A percentile compares a stretch with the other conserved stretches of the same genome.
These are phyloP conservation scores for Calonectria pauciramosa DNA, from an alignment of 2,329 filamentous ascomycete genomes.

Conservation along the genomic window DNA sequence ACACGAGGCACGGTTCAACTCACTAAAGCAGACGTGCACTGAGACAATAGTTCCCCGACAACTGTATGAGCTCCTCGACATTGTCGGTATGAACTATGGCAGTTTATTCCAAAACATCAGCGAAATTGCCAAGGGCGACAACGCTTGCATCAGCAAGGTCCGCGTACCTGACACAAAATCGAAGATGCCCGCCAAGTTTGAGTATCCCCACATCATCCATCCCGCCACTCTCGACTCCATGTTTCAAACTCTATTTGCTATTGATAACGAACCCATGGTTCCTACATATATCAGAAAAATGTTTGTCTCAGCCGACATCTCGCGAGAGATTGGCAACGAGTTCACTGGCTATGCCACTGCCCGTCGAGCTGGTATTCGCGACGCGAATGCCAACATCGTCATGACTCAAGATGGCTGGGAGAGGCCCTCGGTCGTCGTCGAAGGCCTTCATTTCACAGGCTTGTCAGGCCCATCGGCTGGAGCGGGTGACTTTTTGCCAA, in stretches of 20 bases:
- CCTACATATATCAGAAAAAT: constrained; percentile 61
- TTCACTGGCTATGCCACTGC: constrained; percentile 60
- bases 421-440: constrained; percentile 56
- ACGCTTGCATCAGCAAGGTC: constrained; percentile 55
- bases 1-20: constrained; percentile 40
- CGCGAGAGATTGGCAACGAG: constrained; percentile 46
- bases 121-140: constrained; percentile 48
- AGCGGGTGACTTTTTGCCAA: constrained; percentile 58
- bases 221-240: constrained; percentile 70
- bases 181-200: constrained; percentile 66
- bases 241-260: constrained; percentile 65
- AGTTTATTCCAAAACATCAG: constrained; percentile 64
- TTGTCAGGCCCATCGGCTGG: constrained; percentile 47
- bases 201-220: constrained; percentile 69
- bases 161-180: constrained; percentile 63
- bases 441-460: constrained; percentile 59
- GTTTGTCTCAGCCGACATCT: constrained; percentile 59
- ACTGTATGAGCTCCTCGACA: constrained; percentile 64
- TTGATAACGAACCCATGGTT: constrained; percentile 63
- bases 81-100: constrained; percentile 66
- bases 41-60: constrained; percentile 57
- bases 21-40: constrained; percentile 47
- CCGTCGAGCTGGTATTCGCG: constrained; percentile 50
- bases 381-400: constrained; percentile 58
- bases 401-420: constrained; percentile 55